Percentiles rank a stretch among this genome's conserved stretches.
Conservation (phyloP, 2,329 filamentous ascomycete genomes). For the Cadophora sp. region DNA sequence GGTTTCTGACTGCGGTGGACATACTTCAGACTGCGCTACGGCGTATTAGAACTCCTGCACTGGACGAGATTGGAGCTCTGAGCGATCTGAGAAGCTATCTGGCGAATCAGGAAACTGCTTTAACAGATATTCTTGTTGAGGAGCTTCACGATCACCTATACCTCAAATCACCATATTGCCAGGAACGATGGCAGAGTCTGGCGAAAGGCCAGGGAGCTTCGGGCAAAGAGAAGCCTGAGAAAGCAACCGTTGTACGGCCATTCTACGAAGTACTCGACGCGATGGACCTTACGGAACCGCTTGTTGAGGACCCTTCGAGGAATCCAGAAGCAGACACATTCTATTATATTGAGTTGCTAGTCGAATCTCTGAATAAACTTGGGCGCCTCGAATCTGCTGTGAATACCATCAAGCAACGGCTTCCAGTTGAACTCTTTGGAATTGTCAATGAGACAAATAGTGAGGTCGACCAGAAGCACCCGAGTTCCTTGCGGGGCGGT, state of each 20-base stretch:
- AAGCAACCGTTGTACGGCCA: conserved; percentile 51
- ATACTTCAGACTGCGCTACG: conserved; percentile 87
- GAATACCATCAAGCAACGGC: conserved; percentile 87
- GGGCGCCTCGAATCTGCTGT: conserved; percentile 85
- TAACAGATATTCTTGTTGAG: conserved; percentile 96
- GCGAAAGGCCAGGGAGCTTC: conserved; percentile 66
- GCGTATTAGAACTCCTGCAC: conserved; percentile 82
- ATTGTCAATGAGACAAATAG: conserved; percentile 95
- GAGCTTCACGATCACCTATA: conserved; percentile 97
- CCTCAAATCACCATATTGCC: conserved; percentile 96
- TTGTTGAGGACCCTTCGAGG: conserved; percentile 87
- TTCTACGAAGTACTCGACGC: conserved; percentile 66
- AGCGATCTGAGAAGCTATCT: conserved; percentile 87
- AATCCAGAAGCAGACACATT: conserved; percentile 97
- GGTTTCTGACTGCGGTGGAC: conserved; percentile 91
- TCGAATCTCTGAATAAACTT: conserved; percentile 90
- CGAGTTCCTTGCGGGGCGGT: conserved; percentile 72
- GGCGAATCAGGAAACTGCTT: conserved; percentile 86
- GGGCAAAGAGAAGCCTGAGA: conserved; percentile 51
- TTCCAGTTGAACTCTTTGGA: conserved; percentile 91
- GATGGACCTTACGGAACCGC: conserved; percentile 63
- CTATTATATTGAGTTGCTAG: conserved; percentile 84
- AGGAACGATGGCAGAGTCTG: conserved; percentile 91
- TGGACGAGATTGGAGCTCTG: conserved; percentile 90
- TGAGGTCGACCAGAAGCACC: conserved; percentile 91